Conservation (phyloP, 2,329 filamentous ascomycete genomes). For the Tolypocladium tundrense region DNA sequence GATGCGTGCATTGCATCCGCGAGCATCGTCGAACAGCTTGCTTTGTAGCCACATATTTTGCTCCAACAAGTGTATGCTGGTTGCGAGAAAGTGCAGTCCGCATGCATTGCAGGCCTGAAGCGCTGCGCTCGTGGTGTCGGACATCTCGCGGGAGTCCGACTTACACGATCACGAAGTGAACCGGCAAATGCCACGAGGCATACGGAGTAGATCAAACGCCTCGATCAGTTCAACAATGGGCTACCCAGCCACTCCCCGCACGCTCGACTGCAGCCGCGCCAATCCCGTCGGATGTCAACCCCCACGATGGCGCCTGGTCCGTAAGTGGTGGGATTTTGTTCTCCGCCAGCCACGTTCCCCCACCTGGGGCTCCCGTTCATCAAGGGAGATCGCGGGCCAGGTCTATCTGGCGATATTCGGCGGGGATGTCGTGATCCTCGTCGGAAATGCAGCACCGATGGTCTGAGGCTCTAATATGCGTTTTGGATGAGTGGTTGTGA, state of each 20-base stretch:
- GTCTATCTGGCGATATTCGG: not conserved
- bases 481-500: too few species aligned
- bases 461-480: not conserved
- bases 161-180: too few species aligned
- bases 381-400: not conserved
- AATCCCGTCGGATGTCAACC: not conserved
- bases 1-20: not conserved
- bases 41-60: not conserved
- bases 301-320: not conserved
- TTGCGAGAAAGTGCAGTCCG: too few species aligned
- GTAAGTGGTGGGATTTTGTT: not conserved
- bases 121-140: too few species aligned
- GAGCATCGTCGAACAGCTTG: too few species aligned
- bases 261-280: not conserved
- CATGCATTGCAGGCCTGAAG: too few species aligned
- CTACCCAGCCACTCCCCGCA: too few species aligned
- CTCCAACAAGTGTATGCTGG: not conserved
- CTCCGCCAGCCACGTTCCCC: not conserved
- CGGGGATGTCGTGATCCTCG: not conserved
- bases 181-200: too few species aligned
- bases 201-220: too few species aligned
- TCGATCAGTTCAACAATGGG: too few species aligned
- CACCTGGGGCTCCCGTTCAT: too few species aligned
- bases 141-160: too few species aligned
- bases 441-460: not conserved